A percentile compares a stretch with the other conserved stretches of the same genome.
These are phyloP conservation scores for Apostasia ramifera DNA, from an alignment of 106 monocot genomes.

Conservation along the genomic window DNA sequence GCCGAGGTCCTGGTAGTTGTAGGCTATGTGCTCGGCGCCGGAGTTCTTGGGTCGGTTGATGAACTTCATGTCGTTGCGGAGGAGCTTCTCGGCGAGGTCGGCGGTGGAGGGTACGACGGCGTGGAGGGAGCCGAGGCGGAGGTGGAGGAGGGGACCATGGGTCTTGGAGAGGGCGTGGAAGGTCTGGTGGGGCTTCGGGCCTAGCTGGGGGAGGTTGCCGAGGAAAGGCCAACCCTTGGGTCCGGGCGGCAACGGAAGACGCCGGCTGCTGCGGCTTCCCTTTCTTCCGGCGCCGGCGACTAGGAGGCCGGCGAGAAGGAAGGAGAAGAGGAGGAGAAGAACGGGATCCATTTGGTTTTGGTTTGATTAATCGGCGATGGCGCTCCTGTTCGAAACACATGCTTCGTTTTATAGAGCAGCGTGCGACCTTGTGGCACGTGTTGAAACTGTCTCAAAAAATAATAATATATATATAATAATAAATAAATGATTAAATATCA, in stretches of 20 bases:
- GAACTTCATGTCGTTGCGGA: slow-evolving; percentile 39
- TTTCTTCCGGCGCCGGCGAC: too few relatives aligned
- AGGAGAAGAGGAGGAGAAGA: neutral
- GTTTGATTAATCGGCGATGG: too few relatives aligned
- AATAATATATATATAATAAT: too few relatives aligned
- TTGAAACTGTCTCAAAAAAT: too few relatives aligned
- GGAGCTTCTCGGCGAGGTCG: slow-evolving; percentile 20
- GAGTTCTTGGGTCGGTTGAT: slow-evolving; percentile 45
- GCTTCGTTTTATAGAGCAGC: too few relatives aligned
- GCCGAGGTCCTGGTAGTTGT: slow-evolving; percentile 39
- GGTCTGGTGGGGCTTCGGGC: slow-evolving; percentile 37
- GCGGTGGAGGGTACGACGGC: slow-evolving; percentile 44
- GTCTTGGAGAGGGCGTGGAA: slow-evolving; percentile 21
- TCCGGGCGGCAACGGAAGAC: slow-evolving; percentile 26
- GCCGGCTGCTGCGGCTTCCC: neutral
- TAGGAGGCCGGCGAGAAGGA: neutral
- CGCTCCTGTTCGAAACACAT: too few relatives aligned
- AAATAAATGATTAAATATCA: too few relatives aligned
- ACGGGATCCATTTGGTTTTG: neutral
- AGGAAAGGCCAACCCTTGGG: slow-evolving; percentile 47
- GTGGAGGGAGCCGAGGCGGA: slow-evolving; percentile 29
- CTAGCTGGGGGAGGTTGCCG: slow-evolving; percentile 48
- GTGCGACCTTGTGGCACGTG: too few relatives aligned
- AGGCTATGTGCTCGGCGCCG: slow-evolving; percentile 51
- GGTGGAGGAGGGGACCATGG: slow-evolving; percentile 35